These are phyloP conservation scores for Trametes polyzona DNA, from an alignment of 1,284 basidiomycete genomes.

Conservation along the genomic window DNA sequence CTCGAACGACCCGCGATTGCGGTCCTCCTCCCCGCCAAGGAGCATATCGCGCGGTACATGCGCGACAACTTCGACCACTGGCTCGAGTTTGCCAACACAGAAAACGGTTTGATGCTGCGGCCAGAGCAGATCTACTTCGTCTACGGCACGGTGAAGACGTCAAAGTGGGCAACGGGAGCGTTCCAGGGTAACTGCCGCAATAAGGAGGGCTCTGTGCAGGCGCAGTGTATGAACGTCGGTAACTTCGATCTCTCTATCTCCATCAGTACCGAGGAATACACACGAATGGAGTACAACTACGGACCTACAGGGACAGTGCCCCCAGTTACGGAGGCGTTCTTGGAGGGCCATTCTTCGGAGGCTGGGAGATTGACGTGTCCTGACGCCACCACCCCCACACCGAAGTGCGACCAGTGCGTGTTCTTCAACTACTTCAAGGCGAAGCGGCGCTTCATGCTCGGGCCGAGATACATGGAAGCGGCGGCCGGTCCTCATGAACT, in stretches of 20 bases:
- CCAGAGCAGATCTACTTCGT: slow-evolving; percentile 1
- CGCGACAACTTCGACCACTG: slow-evolving; percentile 25
- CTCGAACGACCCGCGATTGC: slow-evolving; percentile 1
- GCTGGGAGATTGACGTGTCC: too few species aligned
- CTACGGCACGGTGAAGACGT: neutral
- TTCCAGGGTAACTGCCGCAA: slow-evolving; percentile 1
- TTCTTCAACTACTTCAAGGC: slow-evolving; percentile 19
- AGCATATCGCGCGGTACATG: slow-evolving; percentile 21
- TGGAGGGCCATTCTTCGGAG: too few species aligned
- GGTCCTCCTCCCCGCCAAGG: neutral
- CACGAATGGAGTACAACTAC: neutral
- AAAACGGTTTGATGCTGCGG: neutral
- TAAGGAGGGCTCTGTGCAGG: neutral
- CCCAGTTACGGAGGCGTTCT: too few species aligned
- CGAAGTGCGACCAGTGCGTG: slow-evolving; percentile 6
- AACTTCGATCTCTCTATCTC: neutral
- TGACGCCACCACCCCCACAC: too few species aligned
- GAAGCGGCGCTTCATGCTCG: slow-evolving; percentile 1
- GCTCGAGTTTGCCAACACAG: slow-evolving; percentile 25
- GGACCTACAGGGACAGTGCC: neutral
- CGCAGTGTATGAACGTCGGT: neutral
- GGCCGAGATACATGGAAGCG: neutral
- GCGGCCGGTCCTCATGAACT: slow-evolving; percentile 12
- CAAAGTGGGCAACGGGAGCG: neutral
- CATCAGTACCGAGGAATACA: neutral